A percentile compares a stretch with the other conserved stretches of the same genome.
phyloP scores from a whole-genome alignment of 352 stramenopile species.

The Globisporangium splendens region DNA sequence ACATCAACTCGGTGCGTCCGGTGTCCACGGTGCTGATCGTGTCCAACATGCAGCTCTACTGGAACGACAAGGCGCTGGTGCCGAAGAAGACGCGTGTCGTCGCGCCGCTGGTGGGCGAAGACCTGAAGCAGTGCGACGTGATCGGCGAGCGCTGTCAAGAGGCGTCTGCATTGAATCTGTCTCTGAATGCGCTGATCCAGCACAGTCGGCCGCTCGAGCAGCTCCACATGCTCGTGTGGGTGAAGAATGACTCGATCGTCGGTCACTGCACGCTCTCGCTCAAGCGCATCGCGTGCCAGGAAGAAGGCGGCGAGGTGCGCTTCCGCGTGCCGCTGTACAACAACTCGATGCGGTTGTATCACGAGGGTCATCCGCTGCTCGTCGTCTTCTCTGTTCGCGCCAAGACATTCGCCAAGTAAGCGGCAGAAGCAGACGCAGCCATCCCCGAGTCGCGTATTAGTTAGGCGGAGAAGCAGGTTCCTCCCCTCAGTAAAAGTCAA shows the following conservation, averaged over 20 bases:
- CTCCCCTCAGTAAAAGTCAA: no score
- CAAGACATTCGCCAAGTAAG: slow-evolving; percentile 80
- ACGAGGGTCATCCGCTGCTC: slow-evolving; percentile 64
- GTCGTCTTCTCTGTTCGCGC: slow-evolving; percentile 75
- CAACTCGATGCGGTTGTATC: slow-evolving; percentile 75
- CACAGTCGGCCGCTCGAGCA: slow-evolving; percentile 67
- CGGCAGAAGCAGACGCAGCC: neutral
- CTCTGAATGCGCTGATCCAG: slow-evolving; percentile 72
- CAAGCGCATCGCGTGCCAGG: slow-evolving; percentile 67
- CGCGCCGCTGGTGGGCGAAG: slow-evolving; percentile 70
- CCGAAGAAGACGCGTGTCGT: slow-evolving; percentile 78
- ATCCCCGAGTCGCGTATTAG: no score
- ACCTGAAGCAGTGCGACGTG: slow-evolving; percentile 74
- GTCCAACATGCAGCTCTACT: slow-evolving; percentile 74
- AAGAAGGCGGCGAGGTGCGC: slow-evolving; percentile 65
- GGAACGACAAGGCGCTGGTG: slow-evolving; percentile 68
- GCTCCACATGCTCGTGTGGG: slow-evolving; percentile 84
- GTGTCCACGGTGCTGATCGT: slow-evolving; percentile 71
- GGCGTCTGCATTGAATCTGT: slow-evolving; percentile 50
- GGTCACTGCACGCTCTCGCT: slow-evolving; percentile 80
- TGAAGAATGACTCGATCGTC: slow-evolving; percentile 74
- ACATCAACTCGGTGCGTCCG: slow-evolving; percentile 49
- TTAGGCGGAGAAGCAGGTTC: no score
- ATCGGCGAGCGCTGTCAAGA: slow-evolving; percentile 62
- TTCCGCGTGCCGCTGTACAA: slow-evolving; percentile 78